Evolutionary conservation across 495 filamentous ascomycete genomes (phyloP), one percentile per base, ranked within the genome.

Genomic region (Aspergillus conjunctus): DNA sequence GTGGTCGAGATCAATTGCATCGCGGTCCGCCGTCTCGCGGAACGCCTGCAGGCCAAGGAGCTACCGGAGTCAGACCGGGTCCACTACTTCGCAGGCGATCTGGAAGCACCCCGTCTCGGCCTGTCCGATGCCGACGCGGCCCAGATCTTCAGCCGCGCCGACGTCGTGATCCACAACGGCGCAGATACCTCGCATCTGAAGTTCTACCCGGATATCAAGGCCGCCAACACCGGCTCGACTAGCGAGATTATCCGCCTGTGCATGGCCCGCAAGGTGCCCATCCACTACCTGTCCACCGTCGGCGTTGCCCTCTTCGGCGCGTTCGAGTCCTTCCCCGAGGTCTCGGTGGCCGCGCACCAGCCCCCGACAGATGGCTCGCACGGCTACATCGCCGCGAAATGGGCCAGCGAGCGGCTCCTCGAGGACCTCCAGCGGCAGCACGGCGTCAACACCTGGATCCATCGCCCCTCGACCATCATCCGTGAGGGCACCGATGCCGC

Each of bases 111-210:
- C 6, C 17, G 3, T 9, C 39, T 45, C 10, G 58, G 58, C 0
- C 21, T 60, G 2, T 7, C 8, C 0, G 20, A 18, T 1, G 10
- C 20, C 11, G 18, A 15, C 7, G 4, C 11, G 6, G 18, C 21
- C 4, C 6, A 3, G 1, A 46, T 63, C 4, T 54, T 58, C 22
- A 9, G 4, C 1, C 2, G 7, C 0, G 72, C 65, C 0, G 66
- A 79, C 45, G 54, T 46, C 4, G 61, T 82, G 43, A 73, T 83
- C 32, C 77, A 83, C 60, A 73, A 69, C 60, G 79, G 75, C 21
- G 74, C 79, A 7, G 70, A 77, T 22, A 66, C 71, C 11, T 76
- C 73, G 1, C 68, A 69, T 58, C 34, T 73, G 46, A 74, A 80
- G 26, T 55, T 58, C 1, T 83, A 80, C 66, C 17, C 37, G 0